Conservation (phyloP, 768 basidiomycete genomes). For the Russula sp. region DNA sequence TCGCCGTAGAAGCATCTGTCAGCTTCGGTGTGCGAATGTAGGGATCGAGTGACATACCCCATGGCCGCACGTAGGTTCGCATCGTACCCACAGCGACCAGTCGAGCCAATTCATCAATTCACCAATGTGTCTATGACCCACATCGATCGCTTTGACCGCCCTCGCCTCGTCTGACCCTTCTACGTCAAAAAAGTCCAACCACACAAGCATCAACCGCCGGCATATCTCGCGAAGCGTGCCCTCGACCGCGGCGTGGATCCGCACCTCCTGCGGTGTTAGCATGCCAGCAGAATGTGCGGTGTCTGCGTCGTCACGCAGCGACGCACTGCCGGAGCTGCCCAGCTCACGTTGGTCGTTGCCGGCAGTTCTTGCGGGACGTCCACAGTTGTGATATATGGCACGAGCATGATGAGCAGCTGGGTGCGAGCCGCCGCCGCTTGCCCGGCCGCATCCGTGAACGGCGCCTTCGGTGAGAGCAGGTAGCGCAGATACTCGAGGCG, state of each 20-base stretch:
- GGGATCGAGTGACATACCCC: constrained; percentile 14
- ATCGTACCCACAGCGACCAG: constrained; percentile 22
- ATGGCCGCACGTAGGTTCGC: constrained; percentile 11
- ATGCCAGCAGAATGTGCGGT: constrained; percentile 2
- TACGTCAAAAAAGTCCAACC: constrained; percentile 21
- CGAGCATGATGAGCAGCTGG: constrained; percentile 22
- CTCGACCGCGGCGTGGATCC: constrained; percentile 15
- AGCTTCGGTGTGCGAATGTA: neutral
- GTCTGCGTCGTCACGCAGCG: constrained; percentile 19
- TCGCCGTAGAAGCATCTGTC: neutral
- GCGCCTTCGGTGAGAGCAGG: constrained; percentile 27
- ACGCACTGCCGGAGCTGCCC: constrained; percentile 16
- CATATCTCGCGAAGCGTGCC: constrained; percentile 21
- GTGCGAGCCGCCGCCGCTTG: constrained; percentile 5
- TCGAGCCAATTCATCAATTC: constrained; percentile 22
- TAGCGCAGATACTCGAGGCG: constrained; percentile 36
- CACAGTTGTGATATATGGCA: constrained; percentile 26
- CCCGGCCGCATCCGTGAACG: neutral
- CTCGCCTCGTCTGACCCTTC: constrained; percentile 4
- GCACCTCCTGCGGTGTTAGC: constrained; percentile 18
- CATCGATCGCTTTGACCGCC: neutral
- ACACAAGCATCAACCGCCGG: constrained; percentile 15
- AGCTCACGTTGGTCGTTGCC: constrained; percentile 2
- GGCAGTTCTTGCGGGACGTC: too few relatives aligned
- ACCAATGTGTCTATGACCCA: constrained; percentile 4